Base-by-base conservation (phyloP, 2,329 filamentous ascomycete genomes). In the Diaporthe ilicicola region DNA sequence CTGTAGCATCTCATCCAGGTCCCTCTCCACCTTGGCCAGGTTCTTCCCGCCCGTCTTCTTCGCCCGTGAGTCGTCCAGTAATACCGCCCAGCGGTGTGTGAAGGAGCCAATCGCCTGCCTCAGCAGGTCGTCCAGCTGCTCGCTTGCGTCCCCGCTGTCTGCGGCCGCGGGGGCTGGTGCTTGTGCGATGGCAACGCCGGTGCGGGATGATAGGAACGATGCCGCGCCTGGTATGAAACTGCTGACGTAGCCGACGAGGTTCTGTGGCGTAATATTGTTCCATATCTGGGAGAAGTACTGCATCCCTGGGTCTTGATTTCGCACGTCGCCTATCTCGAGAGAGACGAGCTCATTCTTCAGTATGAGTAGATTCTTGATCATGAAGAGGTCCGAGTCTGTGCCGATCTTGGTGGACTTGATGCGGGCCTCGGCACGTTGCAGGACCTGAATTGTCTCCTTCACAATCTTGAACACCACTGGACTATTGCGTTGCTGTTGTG, bases 271-370 rank as follows among this genome's bases (percentile, higher is more conserved):
- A 15, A 91, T 84, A 0, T 88, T 88, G 65, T 90, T 88, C 89
- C 89, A 91, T 50, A 92, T 91, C 73, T 88, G 88, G 19, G 85
- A 82, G 76, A 92, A 91, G 76, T 92, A 89, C 75, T 91, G 88
- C 83, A 89, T 86, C 5, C 84, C 82, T 19, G 82, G 79, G 8
- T 82, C 80, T 54, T 87, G 84, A 69, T 86, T 87, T 71, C 89
- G 84, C 19, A 90, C 86, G 74, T 91, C 89, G 65, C 89, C 95
- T 75, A 99, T 98, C 82, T 99, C 96, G 73, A 99, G 94, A 12
- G 95, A 95, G 32, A 99, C 91, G 65, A 99, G 93, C 79, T 98
- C 94, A 79, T 98, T 97, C 81, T 98, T 98, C 65, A 99, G 89
- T 62, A 98, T 92, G 62, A 99, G 91, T 2, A 99, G 88, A 79